phyloP scores from a whole-genome alignment of 1,139 yeast genomes.

The Hanseniaspora sp. region DNA sequence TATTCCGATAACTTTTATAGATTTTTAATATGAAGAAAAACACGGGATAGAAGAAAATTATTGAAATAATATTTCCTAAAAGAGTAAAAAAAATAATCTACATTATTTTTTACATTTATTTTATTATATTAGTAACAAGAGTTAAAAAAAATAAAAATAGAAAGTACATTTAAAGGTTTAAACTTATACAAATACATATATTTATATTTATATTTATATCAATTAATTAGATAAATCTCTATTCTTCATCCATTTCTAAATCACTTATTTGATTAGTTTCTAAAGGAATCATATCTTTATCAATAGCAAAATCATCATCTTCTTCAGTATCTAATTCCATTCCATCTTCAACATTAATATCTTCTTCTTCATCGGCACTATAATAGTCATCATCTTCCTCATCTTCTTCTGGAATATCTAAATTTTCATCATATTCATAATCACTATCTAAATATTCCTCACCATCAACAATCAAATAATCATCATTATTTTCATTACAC shows the following conservation, averaged over 20 bases:
- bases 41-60: background rate
- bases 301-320: conserved; percentile 20
- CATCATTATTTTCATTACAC: conserved; percentile 30
- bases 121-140: no score
- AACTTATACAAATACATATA: background rate
- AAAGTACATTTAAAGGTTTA: background rate
- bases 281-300: conserved; percentile 18
- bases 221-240: no score
- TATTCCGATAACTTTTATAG: no score
- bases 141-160: background rate
- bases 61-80: background rate
- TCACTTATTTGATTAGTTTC: conserved; percentile 18
- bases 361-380: conserved; percentile 29
- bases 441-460: conserved; percentile 25
- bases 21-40: background rate
- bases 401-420: conserved; percentile 31
- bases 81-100: background rate
- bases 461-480: conserved; percentile 32
- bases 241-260: conserved; percentile 18
- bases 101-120: no score
- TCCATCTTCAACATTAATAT: conserved; percentile 25
- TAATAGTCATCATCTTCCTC: conserved; percentile 28
- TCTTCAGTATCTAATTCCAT: conserved; percentile 22
- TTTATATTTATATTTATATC: no score
- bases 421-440: conserved; percentile 34